Evolutionary conservation across 2,329 filamentous ascomycete genomes (phyloP), one percentile per base, ranked within the genome.

Genomic region (Diaporthe sp.): DNA sequence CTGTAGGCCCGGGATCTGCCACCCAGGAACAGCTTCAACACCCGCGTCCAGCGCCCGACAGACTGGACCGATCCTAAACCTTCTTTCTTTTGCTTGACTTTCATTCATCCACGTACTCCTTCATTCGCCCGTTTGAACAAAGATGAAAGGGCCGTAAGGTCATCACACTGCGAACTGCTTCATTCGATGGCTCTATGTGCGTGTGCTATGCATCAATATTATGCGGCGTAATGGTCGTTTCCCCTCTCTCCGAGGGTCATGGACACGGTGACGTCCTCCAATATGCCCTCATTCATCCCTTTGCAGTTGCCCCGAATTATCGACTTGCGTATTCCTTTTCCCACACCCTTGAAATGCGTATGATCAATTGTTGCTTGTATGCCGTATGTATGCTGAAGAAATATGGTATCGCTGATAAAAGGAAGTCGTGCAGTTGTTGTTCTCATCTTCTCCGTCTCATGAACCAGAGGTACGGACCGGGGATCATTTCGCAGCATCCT

Each of bases 371-470:
- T 73, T 59, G 35, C 27, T n/a, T 69, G 22, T 25, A 66, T 66
- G 63, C 44, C 47, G 55, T 53, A 47, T 37, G 42, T 39, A 69
- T 37, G 39, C 63, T 37, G 53, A 44, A 53, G 30, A 50, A 58
- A 27, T 32, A 25, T 75, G 73, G 71, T 75, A 75, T 75, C 73
- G 69, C 63, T 50, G 42, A 59, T 19, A 68, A 30, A 35, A 22
- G 8, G 37, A 51, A 17, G 47, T 70, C 68, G 63, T 58, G 53
- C 35, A 32, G 35, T 55, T 37, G 30, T 35, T 30, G 30, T 44
- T 30, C n/a, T 58, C 37, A 25, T 42, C 37, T 30, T 17, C 19
- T 22, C 3, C 2, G n/a, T 12, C 15, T 30, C 27, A 56, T 27
- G 39, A 55, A 17, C 27, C 56, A 27, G 37, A 13, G 37, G n/a